Percentiles rank a stretch among this genome's conserved stretches.
phyloP scores from a whole-genome alignment of 2,329 filamentous ascomycete genomes.

The Sporothrix variecibatus region DNA sequence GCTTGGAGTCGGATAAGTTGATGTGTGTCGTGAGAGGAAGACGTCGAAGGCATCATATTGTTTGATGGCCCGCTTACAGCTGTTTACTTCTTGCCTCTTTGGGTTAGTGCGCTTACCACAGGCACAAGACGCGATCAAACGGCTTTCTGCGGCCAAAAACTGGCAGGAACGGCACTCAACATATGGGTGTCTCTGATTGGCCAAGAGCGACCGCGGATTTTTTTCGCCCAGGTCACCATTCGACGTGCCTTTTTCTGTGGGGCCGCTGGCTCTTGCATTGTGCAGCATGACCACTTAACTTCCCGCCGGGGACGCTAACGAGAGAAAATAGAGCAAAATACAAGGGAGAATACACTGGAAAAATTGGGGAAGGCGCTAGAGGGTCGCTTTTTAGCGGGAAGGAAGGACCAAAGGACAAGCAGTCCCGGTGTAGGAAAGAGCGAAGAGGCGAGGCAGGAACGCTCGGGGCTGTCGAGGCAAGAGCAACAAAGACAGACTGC shows the following conservation, averaged over 20 bases:
- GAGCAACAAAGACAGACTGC: neutral
- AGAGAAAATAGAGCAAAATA: neutral
- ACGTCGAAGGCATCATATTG: neutral
- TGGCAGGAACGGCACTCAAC: neutral
- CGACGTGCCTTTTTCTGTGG: constrained; percentile 8
- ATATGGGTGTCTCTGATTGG: neutral
- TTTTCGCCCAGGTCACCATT: constrained; percentile 12
- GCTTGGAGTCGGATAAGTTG: neutral
- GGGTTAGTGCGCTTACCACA: constrained; percentile 11
- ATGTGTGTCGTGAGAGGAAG: neutral
- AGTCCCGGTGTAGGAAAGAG: constrained; percentile 16
- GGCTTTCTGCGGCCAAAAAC: neutral
- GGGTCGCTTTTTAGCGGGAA: neutral
- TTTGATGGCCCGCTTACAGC: constrained; percentile 1
- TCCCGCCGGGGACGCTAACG: constrained; percentile 1
- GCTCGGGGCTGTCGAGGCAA: neutral
- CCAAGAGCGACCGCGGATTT: neutral
- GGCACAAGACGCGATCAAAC: neutral
- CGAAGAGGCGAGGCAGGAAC: constrained; percentile 13
- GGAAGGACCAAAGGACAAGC: constrained; percentile 15
- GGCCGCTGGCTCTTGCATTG: neutral
- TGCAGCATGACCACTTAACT: neutral
- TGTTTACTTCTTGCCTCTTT: constrained; percentile 26
- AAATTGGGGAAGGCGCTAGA: neutral
- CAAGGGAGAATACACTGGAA: neutral